Base-by-base conservation (phyloP, 768 basidiomycete species). In the Brasilioporus rufonigricans region DNA sequence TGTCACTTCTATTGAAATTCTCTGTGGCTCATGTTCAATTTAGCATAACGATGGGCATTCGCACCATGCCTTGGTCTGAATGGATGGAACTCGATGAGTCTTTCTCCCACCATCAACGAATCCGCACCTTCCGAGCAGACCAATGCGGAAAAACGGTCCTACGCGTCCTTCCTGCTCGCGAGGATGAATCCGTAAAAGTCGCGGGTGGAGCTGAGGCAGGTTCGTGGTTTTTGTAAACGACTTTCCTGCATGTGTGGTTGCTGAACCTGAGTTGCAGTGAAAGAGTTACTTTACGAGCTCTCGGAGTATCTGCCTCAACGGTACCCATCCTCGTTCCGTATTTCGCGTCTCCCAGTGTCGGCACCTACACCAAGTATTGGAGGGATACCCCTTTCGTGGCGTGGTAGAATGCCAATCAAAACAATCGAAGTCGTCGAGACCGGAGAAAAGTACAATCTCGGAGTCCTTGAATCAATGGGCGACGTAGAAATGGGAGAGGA, bases 21-120 rank as follows among this genome's bases (percentile, higher is more conserved):
- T 10, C 2, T 21, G 5, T 62, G 4, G n/a, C 53, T 62, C 18
- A 59, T 18, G 4, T 21, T 49, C 24, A 5, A 14, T 18, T 8
- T 47, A 88, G 86, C 57, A 78, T 87, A 21, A 89, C 85, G 29
- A 89, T 89, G 87, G 87, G 84, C 56, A 81, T 88, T 60, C 79
- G 84, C 24, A 75, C 68, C 45, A 88, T 91, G 86, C 74, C 74
- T 9, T 91, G 85, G 84, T 74, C 78, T 18, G 82, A 86, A 48
- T 91, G 89, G 88, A 84, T 89, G 49, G 86, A 91, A 73, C 75
- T 89, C 31, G 88, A 90, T 69, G 74, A 80, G 50, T 74, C 81
- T 46, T 87, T 83, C 63, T 67, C 72, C 13, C 60, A 62, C 27
- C 85, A 85, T 62, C 80, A 87, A 64, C 73, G 71, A 13, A 83